Evolutionary conservation across 2,329 filamentous ascomycete genomes (phyloP), one percentile per base, ranked within the genome.

Genomic region (Neonectria neomacrospora): DNA sequence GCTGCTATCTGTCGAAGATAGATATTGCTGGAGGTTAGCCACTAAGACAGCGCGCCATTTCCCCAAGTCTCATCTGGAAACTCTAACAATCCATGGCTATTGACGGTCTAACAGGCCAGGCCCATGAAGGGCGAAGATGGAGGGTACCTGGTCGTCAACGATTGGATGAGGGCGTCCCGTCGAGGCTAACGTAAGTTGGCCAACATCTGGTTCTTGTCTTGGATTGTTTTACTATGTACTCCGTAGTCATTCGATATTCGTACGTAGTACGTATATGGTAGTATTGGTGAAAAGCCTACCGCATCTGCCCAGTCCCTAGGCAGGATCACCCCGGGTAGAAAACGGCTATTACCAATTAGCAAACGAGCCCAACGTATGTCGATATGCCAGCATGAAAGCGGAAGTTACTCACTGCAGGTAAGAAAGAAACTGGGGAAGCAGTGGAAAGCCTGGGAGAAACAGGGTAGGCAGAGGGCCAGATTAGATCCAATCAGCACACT

Each of bases 351-450:
- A 26, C 53, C 26, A 32, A 54, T 45, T 44, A 47, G 54, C 53
- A 42, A 44, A 48, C 26, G 7, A 48, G 45, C 16, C 26, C 18
- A 48, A 37, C 28, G 51, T 44, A 45, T 42, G 54, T 55, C 23
- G 45, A 61, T 64, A 28, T 66, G 48, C 61, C 53, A 53, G 53
- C 61, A 60, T 66, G 32, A 55, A 51, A 53, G 30, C 52, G 45
- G 52, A 54, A 54, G 52, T 23, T 55, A 44, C 37, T 26, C 50
- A 37, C 18, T 48, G 54, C 47, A 60, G 39, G 34, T 60, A 48
- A 55, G 37, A 12, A 37, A 18, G 45, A 20, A 48, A 39, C 42
- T 28, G 47, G n/a, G 42, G 23, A 61, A 26, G 22, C 32, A 30
- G 18, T 53, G 23, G 7, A 32, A 11, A 45, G 11, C 42, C 45